Evolutionary conservation across 306 rosid species (phyloP).

Genomic region (Vachellia collinsii): DNA sequence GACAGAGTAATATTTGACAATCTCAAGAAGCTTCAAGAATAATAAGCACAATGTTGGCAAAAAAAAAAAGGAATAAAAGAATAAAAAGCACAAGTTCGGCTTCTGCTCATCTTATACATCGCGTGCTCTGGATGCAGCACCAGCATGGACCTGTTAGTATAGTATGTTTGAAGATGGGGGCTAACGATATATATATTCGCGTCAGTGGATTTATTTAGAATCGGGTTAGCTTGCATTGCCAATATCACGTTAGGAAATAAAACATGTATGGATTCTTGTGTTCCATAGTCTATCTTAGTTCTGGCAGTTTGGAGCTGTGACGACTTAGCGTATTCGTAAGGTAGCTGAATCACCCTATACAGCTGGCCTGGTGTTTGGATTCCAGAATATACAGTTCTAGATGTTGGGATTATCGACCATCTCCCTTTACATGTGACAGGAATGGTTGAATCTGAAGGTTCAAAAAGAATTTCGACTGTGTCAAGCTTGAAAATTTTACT

Average conservation of each 20-base stretch:
- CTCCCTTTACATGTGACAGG: neutral
- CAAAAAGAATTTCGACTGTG: no score
- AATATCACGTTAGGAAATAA: neutral
- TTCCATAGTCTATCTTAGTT: neutral
- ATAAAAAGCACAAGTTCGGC: no score
- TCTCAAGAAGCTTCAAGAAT: constrained; percentile 4
- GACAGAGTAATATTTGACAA: constrained; percentile 11
- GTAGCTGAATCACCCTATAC: no score
- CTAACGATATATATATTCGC: neutral
- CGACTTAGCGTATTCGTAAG: neutral
- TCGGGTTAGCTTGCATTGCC: neutral
- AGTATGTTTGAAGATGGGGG: constrained; percentile 25
- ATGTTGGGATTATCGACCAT: neutral
- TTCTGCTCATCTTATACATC: neutral
- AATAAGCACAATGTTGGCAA: no score
- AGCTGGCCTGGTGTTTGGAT: constrained; percentile 7
- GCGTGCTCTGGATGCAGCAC: neutral
- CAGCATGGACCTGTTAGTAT: no score
- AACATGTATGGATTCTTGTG: neutral
- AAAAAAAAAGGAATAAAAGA: no score
- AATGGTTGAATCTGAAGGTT: neutral
- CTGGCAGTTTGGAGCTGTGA: neutral
- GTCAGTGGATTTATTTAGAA: neutral
- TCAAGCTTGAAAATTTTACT: no score
- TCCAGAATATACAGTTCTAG: constrained; percentile 24